These are phyloP conservation scores for Eucalyptus shirleyi DNA, from an alignment of 345 rosid species.

Conservation along the genomic window DNA sequence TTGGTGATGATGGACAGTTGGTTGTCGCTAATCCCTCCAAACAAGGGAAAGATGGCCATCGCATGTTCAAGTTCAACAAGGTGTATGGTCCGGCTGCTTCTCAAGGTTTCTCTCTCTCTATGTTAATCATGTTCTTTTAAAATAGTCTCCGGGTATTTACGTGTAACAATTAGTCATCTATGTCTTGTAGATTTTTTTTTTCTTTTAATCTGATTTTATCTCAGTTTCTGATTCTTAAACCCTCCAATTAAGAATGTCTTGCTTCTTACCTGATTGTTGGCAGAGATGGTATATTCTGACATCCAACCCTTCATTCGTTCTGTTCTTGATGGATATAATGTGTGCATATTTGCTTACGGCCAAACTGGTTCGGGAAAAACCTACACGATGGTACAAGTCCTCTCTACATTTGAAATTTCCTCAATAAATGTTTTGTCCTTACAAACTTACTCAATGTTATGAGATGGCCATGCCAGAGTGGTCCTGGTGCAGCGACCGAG, in stretches of 20 bases:
- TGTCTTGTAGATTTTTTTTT: not conserved
- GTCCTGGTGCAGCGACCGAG: constrained; percentile 50
- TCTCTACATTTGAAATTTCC: not conserved
- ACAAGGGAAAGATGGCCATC: constrained; percentile 64
- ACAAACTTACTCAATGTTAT: not conserved
- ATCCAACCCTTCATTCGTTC: constrained; percentile 63
- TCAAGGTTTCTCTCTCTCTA: constrained; percentile 47
- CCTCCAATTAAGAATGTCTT: not conserved
- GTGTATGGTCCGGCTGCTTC: constrained; percentile 57
- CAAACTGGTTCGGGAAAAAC: constrained; percentile 99
- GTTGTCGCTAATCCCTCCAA: constrained; percentile 58
- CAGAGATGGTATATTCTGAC: constrained; percentile 75
- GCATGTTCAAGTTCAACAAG: constrained; percentile 66
- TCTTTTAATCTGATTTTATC: not conserved
- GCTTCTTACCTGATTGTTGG: constrained; percentile 3
- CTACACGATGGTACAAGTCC: constrained; percentile 60
- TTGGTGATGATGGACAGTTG: constrained; percentile 78
- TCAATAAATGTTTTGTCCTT: not conserved
- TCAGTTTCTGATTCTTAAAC: not conserved
- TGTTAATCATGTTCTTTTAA: not conserved
- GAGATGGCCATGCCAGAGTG: constrained; percentile 30
- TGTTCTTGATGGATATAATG: constrained; percentile 80
- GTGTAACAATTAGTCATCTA: not conserved
- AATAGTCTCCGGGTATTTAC: not conserved
- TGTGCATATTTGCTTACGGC: constrained; percentile 96